Evolutionary conservation across 306 rosid species (phyloP).

Genomic region (Prunus persica): Prunus_persica_NCBIv2 NC_034009.1:31665001-31665500

Average conservation of each 20-base stretch:
- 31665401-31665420: not conserved
- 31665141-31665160: conserved; percentile 52
- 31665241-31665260: conserved; percentile 50
- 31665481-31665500: not conserved
- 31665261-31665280: not conserved
- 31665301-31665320: not conserved
- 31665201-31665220: conserved; percentile 85
- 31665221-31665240: conserved; percentile 90
- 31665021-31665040: conserved; percentile 31
- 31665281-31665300: not conserved
- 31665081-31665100: conserved; percentile 78
- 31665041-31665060: conserved; percentile 23
- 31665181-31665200: conserved; percentile 61
- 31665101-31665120: conserved; percentile 43
- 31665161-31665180: conserved; percentile 60
- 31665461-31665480: not conserved
- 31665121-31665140: conserved; percentile 52
- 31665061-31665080: conserved; percentile 72
- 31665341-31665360: not conserved
- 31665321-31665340: not conserved
- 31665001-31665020: conserved; percentile 53
- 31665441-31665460: not conserved
- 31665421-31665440: not conserved
- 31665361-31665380: not conserved
- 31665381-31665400: not conserved